Percentiles rank a stretch among this genome's conserved stretches.
Evolutionary conservation across 306 rosid genomes (phyloP).

Genomic region (Bauhinia variegata): DNA sequence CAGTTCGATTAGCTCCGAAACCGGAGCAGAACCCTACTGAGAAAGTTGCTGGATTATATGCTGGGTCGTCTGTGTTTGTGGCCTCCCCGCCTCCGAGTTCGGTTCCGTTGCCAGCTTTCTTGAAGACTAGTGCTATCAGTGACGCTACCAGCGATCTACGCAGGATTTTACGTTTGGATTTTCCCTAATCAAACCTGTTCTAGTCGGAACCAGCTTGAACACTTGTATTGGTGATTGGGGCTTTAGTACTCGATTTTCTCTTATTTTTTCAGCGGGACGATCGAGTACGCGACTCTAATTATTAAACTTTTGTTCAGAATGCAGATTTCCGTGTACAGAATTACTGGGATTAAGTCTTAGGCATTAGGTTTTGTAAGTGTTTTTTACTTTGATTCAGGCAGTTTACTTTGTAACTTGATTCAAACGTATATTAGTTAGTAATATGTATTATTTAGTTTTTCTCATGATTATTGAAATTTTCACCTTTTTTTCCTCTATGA

Average conservation of each 20-base stretch:
- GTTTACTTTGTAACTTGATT: not conserved
- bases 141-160: constrained; percentile 50
- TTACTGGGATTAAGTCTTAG: no score
- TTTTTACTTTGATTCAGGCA: no score
- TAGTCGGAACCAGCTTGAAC: constrained; percentile 10
- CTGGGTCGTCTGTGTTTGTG: constrained; percentile 33
- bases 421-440: no score
- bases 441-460: no score
- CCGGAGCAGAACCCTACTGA: constrained; percentile 3
- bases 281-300: constrained; percentile 28
- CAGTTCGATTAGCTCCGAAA: not conserved
- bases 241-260: constrained; percentile 43
- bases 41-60: constrained; percentile 40
- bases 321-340: no score
- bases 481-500: no score
- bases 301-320: constrained; percentile 29
- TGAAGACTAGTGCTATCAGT: constrained; percentile 27
- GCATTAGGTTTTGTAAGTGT: no score
- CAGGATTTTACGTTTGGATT: constrained; percentile 46
- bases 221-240: constrained; percentile 7
- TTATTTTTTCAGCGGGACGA: constrained; percentile 60
- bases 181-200: not conserved
- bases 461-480: no score
- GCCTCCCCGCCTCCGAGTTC: constrained; percentile 51
- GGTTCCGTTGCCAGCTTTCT: constrained; percentile 47